Conservation (phyloP, 331 rosid species). For the Malus hybrid region DNA sequence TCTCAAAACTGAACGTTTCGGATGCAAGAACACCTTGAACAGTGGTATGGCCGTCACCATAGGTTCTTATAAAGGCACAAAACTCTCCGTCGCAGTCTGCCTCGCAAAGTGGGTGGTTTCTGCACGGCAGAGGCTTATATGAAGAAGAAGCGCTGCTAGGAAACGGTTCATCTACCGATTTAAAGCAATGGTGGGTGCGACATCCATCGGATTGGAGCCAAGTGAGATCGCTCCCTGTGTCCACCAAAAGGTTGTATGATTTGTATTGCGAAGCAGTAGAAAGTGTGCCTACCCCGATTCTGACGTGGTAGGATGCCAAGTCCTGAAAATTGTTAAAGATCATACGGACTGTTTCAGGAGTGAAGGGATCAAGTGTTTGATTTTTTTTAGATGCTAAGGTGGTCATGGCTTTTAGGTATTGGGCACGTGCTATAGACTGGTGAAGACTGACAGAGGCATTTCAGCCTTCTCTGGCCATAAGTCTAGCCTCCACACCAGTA, state of each 20-base stretch:
- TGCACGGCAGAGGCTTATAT: not conserved
- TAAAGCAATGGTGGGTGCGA: not conserved
- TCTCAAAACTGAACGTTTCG: not conserved
- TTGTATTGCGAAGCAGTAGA: not conserved
- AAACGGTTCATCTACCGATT: not conserved
- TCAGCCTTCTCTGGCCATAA: too few relatives aligned
- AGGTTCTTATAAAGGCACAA: not conserved
- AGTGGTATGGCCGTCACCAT: not conserved
- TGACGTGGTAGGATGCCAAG: not conserved
- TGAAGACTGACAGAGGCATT: too few relatives aligned
- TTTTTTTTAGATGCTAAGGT: not conserved
- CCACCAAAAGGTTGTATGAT: not conserved
- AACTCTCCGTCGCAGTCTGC: not conserved
- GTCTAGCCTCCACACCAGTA: too few relatives aligned
- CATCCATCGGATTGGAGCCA: not conserved
- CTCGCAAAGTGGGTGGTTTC: not conserved
- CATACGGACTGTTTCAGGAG: not conserved
- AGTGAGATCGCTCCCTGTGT: not conserved
- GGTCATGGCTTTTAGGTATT: not conserved
- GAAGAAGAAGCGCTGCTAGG: not conserved
- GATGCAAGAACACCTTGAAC: not conserved
- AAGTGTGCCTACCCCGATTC: not conserved
- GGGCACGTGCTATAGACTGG: not conserved
- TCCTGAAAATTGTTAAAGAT: not conserved
- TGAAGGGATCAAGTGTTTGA: not conserved